Evolutionary conservation across 1,284 basidiomycete genomes (phyloP).

Genomic region (Anthracocystis panici-leucophaei): DNA sequence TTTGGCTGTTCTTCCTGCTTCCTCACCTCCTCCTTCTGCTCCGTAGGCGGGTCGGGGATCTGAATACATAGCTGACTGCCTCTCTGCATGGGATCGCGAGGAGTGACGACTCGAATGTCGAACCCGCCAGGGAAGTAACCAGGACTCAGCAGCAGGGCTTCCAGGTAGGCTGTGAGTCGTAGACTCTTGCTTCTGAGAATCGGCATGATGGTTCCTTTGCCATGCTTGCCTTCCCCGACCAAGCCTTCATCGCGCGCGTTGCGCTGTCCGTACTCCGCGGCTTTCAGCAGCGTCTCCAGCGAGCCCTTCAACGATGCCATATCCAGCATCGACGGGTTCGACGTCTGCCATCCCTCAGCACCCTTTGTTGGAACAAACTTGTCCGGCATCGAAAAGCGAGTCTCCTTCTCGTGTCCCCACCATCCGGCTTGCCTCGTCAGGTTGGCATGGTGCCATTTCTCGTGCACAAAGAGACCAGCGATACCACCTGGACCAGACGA

Average conservation of each 20-base stretch:
- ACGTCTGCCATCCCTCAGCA: conserved; percentile 94
- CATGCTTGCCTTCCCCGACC: conserved; percentile 25
- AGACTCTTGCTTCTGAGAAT: conserved; percentile 52
- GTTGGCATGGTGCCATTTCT: conserved; percentile 73
- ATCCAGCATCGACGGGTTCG: conserved; percentile 87
- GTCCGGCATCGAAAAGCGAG: conserved; percentile 90
- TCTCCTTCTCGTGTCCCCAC: conserved; percentile 92
- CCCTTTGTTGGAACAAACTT: conserved; percentile 85
- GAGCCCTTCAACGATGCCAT: conserved; percentile 71
- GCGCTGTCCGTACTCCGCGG: conserved; percentile 23
- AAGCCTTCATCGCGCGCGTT: conserved; percentile 11
- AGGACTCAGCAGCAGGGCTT: conserved; percentile 48
- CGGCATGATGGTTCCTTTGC: conserved; percentile 62
- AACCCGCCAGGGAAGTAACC: conserved; percentile 56
- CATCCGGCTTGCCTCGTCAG: conserved; percentile 84
- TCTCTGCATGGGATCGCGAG: conserved; percentile 53
- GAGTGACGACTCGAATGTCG: conserved; percentile 57
- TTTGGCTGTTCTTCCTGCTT: conserved; percentile 6
- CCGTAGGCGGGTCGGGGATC: conserved; percentile 41
- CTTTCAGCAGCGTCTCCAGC: conserved; percentile 57
- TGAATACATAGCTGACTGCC: conserved; percentile 63
- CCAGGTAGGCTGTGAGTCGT: conserved; percentile 63
- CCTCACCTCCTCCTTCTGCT: conserved; percentile 4
- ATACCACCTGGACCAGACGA: conserved; percentile 96
- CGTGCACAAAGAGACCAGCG: conserved; percentile 89